A percentile compares a stretch with the other conserved stretches of the same genome.
phyloP scores from a whole-genome alignment of 768 basidiomycete species.

The Hygrophoropsis aurantiaca region DNA sequence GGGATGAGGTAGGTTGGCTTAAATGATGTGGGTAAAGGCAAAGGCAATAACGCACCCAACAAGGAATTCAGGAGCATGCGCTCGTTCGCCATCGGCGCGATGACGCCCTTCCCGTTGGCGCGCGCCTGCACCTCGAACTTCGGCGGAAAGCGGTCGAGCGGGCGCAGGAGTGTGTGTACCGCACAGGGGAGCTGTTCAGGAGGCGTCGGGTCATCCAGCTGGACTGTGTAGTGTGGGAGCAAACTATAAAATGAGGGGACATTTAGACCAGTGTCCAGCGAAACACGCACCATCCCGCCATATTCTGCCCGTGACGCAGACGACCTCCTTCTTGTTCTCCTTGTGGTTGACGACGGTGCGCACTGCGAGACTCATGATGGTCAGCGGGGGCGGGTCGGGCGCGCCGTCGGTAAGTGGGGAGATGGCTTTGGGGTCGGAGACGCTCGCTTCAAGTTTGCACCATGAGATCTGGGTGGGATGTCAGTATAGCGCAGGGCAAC shows the following conservation, averaged over 20 bases:
- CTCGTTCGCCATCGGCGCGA: constrained; percentile 79
- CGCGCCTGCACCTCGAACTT: constrained; percentile 76
- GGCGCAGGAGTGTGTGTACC: constrained; percentile 87
- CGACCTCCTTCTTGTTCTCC: constrained; percentile 91
- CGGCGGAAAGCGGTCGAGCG: constrained; percentile 82
- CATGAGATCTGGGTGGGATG: constrained; percentile 97
- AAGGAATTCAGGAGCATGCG: constrained; percentile 81
- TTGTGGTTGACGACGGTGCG: constrained; percentile 93
- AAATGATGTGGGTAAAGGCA: not conserved
- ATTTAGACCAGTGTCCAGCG: too few relatives aligned
- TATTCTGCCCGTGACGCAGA: constrained; percentile 79
- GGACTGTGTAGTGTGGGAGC: constrained; percentile 65
- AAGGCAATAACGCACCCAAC: constrained; percentile 50
- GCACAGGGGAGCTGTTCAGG: constrained; percentile 82
- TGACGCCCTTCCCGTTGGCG: constrained; percentile 61
- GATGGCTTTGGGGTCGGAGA: constrained; percentile 84
- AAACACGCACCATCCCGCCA: constrained; percentile 71
- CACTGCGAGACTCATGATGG: constrained; percentile 83
- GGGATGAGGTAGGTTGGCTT: constrained; percentile 4
- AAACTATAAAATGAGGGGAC: too few relatives aligned
- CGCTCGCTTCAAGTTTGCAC: constrained; percentile 91
- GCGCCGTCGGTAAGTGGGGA: constrained; percentile 80
- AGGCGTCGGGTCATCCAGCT: constrained; percentile 89
- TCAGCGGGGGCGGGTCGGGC: constrained; percentile 80
- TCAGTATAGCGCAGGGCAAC: not conserved